Evolutionary conservation across 352 stramenopile species (phyloP).

Genomic region (Pythium apleroticum): DNA sequence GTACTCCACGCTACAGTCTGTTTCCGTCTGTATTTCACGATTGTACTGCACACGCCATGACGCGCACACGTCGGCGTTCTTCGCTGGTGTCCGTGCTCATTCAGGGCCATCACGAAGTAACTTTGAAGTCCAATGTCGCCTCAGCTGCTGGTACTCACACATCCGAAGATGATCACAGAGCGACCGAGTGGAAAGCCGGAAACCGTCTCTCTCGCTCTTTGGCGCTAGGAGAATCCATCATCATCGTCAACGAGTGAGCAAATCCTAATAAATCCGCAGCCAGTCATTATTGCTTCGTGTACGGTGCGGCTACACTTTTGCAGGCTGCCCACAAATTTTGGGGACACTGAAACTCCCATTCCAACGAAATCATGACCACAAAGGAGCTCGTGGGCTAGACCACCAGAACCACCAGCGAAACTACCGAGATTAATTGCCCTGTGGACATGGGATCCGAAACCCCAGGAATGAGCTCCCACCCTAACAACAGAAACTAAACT

Average conservation of each 20-base stretch:
- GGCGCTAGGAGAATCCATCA: background rate
- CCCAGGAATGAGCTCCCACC: background rate
- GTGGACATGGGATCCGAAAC: no score
- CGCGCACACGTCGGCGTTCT: background rate
- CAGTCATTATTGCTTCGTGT: no score
- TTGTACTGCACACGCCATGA: no score
- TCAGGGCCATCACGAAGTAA: background rate
- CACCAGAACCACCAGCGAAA: background rate
- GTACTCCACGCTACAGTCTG: no score
- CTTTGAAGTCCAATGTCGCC: background rate
- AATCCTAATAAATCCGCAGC: no score
- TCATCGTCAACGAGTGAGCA: background rate
- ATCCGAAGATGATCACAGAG: background rate
- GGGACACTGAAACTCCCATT: no score
- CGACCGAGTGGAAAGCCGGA: background rate
- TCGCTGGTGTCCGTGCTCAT: background rate
- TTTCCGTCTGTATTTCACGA: no score
- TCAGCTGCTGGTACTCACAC: background rate
- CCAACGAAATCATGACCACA: no score
- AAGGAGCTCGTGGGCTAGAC: no score
- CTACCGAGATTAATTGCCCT: no score
- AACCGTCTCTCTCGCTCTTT: background rate
- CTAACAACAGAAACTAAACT: background rate
- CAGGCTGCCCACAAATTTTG: no score
- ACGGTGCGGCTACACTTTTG: background rate